phyloP scores from a whole-genome alignment of 768 basidiomycete species.

The Amanita exitialis region DNA sequence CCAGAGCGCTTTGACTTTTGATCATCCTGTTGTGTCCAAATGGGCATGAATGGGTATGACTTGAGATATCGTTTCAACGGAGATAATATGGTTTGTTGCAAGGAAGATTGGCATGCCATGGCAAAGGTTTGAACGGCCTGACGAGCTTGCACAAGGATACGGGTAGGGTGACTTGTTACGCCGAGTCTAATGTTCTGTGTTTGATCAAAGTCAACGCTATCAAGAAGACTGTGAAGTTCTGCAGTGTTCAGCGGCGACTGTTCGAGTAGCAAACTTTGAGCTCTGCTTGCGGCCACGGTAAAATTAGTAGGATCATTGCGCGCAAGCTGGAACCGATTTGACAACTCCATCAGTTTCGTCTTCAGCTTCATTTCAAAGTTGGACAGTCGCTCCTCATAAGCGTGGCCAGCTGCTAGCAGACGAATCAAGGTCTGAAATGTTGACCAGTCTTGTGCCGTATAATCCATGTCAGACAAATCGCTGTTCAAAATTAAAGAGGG shows the following conservation, averaged over 20 bases:
- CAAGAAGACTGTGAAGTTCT: slow-evolving; percentile 58
- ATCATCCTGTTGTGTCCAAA: slow-evolving; percentile 53
- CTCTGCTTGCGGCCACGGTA: slow-evolving; percentile 50
- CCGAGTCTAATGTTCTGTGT: slow-evolving; percentile 15
- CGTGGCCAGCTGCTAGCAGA: slow-evolving; percentile 71
- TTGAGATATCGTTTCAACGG: slow-evolving; percentile 70
- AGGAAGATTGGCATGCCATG: slow-evolving; percentile 59
- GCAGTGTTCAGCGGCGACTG: slow-evolving; percentile 81
- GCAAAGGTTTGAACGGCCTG: slow-evolving; percentile 55
- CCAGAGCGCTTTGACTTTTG: slow-evolving; percentile 35
- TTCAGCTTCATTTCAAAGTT: slow-evolving; percentile 66
- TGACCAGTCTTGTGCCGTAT: slow-evolving; percentile 83
- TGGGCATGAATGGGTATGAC: slow-evolving; percentile 54
- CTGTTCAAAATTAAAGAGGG: slow-evolving; percentile 29
- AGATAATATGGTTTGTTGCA: slow-evolving; percentile 77
- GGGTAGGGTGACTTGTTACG: slow-evolving; percentile 18
- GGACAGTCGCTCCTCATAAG: slow-evolving; percentile 56
- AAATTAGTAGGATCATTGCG: slow-evolving; percentile 43
- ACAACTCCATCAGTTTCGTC: slow-evolving; percentile 45
- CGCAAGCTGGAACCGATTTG: slow-evolving; percentile 47
- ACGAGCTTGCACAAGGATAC: slow-evolving; percentile 45
- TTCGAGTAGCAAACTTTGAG: slow-evolving; percentile 63
- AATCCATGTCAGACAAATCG: slow-evolving; percentile 77
- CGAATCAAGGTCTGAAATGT: slow-evolving; percentile 77
- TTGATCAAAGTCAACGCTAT: slow-evolving; percentile 36